Percentiles rank a stretch among this genome's conserved stretches.
Conservation (phyloP, 352 stramenopile genomes). For the Globisporangium emineosum region DNA sequence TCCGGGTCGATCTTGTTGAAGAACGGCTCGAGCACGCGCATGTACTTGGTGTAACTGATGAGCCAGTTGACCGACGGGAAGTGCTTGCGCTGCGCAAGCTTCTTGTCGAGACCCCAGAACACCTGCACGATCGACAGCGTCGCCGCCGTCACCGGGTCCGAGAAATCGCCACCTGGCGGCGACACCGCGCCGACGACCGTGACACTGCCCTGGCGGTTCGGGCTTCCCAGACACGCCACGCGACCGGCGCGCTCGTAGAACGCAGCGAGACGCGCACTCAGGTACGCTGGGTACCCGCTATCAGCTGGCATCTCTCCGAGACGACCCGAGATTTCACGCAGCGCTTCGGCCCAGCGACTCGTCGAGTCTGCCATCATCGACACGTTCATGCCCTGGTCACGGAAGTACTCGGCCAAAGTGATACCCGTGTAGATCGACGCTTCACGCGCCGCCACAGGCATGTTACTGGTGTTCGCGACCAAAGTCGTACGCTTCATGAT, state of each 20-base stretch:
- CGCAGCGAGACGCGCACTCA: slow-evolving; percentile 97
- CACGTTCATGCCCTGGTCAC: slow-evolving; percentile 98
- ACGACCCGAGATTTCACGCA: slow-evolving; percentile 99
- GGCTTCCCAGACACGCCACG: slow-evolving; percentile 96
- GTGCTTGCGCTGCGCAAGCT: slow-evolving; percentile 99
- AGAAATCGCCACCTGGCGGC: slow-evolving; percentile 99
- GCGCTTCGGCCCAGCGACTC: slow-evolving; percentile 98
- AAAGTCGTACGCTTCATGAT: slow-evolving; percentile 99
- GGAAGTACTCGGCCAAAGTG: slow-evolving; percentile 98
- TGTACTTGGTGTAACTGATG: slow-evolving; percentile 99
- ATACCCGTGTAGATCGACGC: slow-evolving; percentile 99
- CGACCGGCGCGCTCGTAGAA: slow-evolving; percentile 99
- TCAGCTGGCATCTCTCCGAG: slow-evolving; percentile 99
- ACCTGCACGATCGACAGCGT: slow-evolving; percentile 99
- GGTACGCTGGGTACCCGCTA: slow-evolving; percentile 96
- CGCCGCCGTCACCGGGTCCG: slow-evolving; percentile 98
- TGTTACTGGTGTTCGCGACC: slow-evolving; percentile 99
- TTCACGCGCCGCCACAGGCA: slow-evolving; percentile 99
- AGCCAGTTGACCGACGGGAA: slow-evolving; percentile 99
- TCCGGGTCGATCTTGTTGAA: slow-evolving; percentile 99
- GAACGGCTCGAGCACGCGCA: slow-evolving; percentile 99
- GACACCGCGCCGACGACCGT: slow-evolving; percentile 99
- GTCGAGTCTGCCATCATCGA: slow-evolving; percentile 99
- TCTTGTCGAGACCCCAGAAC: slow-evolving; percentile 99
- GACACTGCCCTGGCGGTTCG: slow-evolving; percentile 97